Conservation (phyloP, 495 filamentous ascomycete genomes). For the Massariosphaeria phaeospora region DNA sequence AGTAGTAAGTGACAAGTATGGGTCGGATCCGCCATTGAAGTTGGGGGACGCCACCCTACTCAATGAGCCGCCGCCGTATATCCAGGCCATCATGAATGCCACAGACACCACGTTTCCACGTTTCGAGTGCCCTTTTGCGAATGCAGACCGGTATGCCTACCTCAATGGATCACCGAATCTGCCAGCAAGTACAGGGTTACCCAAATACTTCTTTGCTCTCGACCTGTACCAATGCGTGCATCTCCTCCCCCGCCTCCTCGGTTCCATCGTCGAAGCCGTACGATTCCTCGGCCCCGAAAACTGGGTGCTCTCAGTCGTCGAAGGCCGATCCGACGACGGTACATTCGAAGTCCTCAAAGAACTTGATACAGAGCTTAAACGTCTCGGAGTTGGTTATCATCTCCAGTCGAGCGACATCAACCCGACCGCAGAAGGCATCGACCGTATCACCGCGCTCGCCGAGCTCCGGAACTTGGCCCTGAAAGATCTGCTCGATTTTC, state of each 20-base stretch:
- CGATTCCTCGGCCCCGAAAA: constrained; percentile 46
- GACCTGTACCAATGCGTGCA: constrained; percentile 43
- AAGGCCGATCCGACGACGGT: constrained; percentile 49
- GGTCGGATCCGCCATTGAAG: neutral
- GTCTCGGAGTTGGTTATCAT: constrained; percentile 39
- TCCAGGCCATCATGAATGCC: constrained; percentile 37
- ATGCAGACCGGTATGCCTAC: constrained; percentile 30
- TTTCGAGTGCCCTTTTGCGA: constrained; percentile 26
- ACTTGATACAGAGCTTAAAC: constrained; percentile 38
- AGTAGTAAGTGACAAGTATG: neutral
- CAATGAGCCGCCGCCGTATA: constrained; percentile 27
- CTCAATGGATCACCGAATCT: constrained; percentile 9
- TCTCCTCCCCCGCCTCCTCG: constrained; percentile 48
- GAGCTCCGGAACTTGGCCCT: constrained; percentile 47
- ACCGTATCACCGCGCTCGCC: constrained; percentile 45
- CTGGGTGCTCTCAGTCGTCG: constrained; percentile 50
- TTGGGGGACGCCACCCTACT: neutral
- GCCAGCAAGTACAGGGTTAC: constrained; percentile 3
- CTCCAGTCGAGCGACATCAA: constrained; percentile 41
- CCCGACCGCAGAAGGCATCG: constrained; percentile 30
- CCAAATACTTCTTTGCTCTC: constrained; percentile 49
- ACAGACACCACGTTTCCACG: constrained; percentile 32
- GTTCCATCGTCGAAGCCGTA: constrained; percentile 45
- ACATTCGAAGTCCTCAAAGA: constrained; percentile 46
- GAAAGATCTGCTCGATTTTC: constrained; percentile 37